phyloP scores from a whole-genome alignment of 2,329 filamentous ascomycete species.

The Fusarium mangiferae region DNA sequence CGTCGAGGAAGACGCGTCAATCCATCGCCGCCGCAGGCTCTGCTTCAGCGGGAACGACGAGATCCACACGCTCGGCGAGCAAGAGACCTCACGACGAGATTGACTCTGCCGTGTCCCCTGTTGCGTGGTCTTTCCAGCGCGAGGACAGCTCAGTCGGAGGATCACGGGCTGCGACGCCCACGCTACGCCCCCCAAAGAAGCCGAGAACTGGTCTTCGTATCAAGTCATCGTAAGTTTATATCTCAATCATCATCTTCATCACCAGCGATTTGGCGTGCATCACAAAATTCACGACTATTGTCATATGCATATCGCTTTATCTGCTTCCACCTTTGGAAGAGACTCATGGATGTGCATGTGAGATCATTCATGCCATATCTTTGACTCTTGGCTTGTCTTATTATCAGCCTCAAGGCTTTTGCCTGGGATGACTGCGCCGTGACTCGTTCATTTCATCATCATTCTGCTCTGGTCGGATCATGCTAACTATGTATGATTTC shows the following conservation, averaged over 20 bases:
- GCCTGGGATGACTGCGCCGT: background rate
- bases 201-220: slow-evolving; percentile 70
- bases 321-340: background rate
- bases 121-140: slow-evolving; percentile 59
- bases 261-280: slow-evolving; percentile 1
- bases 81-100: slow-evolving; percentile 67
- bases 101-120: slow-evolving; percentile 64
- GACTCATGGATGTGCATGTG: slow-evolving; percentile 18
- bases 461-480: background rate
- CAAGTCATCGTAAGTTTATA: slow-evolving; percentile 74
- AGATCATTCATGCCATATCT: slow-evolving; percentile 21
- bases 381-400: slow-evolving; percentile 14
- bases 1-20: slow-evolving; percentile 51
- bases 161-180: slow-evolving; percentile 71
- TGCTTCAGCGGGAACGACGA: slow-evolving; percentile 47
- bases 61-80: slow-evolving; percentile 60
- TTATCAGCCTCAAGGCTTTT: background rate
- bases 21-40: slow-evolving; percentile 42
- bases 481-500: slow-evolving; percentile 42
- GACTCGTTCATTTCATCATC: background rate
- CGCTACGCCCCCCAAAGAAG: slow-evolving; percentile 67
- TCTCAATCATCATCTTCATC: background rate
- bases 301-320: background rate
- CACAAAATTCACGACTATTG: background rate
- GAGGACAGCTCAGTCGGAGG: slow-evolving; percentile 59